These are phyloP conservation scores for Colletotrichum salicis DNA, from an alignment of 2,329 filamentous ascomycete genomes.

Conservation along the genomic window DNA sequence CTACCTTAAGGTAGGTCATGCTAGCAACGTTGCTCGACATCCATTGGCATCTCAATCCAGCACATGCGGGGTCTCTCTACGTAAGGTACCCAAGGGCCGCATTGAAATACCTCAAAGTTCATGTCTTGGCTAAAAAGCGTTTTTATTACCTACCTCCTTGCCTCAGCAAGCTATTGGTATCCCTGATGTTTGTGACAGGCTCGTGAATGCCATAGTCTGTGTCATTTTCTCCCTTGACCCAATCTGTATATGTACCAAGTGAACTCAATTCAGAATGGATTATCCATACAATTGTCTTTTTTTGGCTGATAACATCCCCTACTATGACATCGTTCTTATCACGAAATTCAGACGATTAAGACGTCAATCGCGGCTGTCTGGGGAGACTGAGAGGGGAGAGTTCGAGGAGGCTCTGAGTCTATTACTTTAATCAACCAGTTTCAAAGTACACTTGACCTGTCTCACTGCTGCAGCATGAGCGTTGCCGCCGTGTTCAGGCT, in stretches of 20 bases:
- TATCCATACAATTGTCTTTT: neutral
- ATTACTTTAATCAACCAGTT: neutral
- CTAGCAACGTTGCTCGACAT: neutral
- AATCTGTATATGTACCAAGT: neutral
- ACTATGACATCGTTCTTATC: constrained; percentile 13
- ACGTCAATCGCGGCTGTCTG: neutral
- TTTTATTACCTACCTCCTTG: constrained; percentile 26
- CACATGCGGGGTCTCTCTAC: constrained; percentile 4
- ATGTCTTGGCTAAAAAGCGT: constrained; percentile 13
- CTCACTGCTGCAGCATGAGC: neutral
- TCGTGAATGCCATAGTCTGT: neutral
- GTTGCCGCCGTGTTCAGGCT: constrained; percentile 13
- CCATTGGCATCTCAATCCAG: constrained; percentile 9
- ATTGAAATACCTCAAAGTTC: constrained; percentile 9
- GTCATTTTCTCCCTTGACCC: constrained; percentile 7
- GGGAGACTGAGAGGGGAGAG: neutral
- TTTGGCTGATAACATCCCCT: constrained; percentile 7
- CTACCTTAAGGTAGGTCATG: neutral
- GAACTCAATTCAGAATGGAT: neutral
- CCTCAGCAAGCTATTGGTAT: constrained; percentile 8
- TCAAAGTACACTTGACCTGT: constrained; percentile 13
- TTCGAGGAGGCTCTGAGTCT: constrained; percentile 4
- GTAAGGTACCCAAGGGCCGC: neutral
- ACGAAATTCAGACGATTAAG: constrained; percentile 20
- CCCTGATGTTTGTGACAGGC: constrained; percentile 4